Evolutionary conservation across 2,329 filamentous ascomycete species (phyloP).

Genomic region (Xylaria sp.): DNA sequence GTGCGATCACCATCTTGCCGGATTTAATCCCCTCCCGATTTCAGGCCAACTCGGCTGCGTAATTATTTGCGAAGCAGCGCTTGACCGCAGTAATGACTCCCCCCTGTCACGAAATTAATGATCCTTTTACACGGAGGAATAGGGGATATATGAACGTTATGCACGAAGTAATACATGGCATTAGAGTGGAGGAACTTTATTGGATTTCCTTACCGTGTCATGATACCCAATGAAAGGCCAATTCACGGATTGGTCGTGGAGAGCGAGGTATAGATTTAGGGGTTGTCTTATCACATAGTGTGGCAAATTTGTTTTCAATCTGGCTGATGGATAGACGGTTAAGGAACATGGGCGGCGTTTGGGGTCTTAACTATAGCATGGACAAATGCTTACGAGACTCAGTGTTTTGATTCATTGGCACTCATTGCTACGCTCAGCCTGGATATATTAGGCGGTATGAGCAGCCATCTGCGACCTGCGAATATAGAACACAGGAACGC

Average conservation of each 20-base stretch:
- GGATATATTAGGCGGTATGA: neutral
- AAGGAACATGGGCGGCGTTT: constrained; percentile 23
- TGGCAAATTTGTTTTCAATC: constrained; percentile 10
- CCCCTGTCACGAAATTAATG: constrained; percentile 34
- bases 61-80: constrained; percentile 33
- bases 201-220: constrained; percentile 41
- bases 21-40: neutral
- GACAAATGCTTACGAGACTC: neutral
- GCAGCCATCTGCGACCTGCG: neutral
- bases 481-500: neutral
- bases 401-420: constrained; percentile 6
- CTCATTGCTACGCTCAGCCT: neutral
- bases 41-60: constrained; percentile 10
- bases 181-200: constrained; percentile 30
- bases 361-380: constrained; percentile 13
- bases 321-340: constrained; percentile 22
- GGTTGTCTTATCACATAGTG: constrained; percentile 14
- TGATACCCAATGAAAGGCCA: constrained; percentile 42
- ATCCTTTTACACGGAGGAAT: constrained; percentile 36
- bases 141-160: constrained; percentile 30
- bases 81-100: constrained; percentile 20
- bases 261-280: constrained; percentile 31
- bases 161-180: constrained; percentile 36
- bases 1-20: neutral
- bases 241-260: constrained; percentile 27